These are phyloP conservation scores for Candida adriatica DNA, from an alignment of 805 yeast genomes.

Conservation along the genomic window DNA sequence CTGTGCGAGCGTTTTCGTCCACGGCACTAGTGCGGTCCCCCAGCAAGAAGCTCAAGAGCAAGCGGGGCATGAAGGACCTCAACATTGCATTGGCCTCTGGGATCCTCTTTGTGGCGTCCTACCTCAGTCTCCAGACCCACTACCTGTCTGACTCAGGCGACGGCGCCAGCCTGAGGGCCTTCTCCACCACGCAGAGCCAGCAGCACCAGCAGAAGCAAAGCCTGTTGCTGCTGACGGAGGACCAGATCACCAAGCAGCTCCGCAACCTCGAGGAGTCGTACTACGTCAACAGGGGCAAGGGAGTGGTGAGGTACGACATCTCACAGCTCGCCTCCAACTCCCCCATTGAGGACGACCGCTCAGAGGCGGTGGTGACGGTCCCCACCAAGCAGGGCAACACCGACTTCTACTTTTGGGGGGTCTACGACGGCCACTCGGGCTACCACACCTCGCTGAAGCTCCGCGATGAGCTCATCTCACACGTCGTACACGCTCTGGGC, in stretches of 20 bases:
- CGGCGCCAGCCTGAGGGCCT: conserved; percentile 8
- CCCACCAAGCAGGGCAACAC: conserved; percentile 40
- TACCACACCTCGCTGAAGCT: conserved; percentile 88
- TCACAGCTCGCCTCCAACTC: conserved; percentile 86
- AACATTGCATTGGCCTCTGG: conserved; percentile 25
- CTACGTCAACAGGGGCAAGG: conserved; percentile 74
- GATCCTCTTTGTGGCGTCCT: conserved; percentile 22
- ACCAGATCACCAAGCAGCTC: conserved; percentile 62
- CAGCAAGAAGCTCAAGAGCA: conserved; percentile 4
- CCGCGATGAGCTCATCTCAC: conserved; percentile 68
- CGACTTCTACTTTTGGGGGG: conserved; percentile 96
- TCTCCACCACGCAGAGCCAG: conserved; percentile 20
- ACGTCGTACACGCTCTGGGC: conserved; percentile 72
- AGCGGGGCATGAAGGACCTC: conserved; percentile 11
- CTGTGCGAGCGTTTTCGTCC: conserved; percentile 7
- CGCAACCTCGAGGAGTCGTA: conserved; percentile 76
- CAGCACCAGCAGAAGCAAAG: conserved; percentile 34
- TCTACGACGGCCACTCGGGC: conserved; percentile 96
- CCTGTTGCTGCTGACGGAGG: conserved; percentile 51
- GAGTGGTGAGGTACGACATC: conserved; percentile 82
- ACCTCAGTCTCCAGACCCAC: conserved; percentile 20
- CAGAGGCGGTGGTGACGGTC: conserved; percentile 73
- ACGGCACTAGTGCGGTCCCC: conserved; percentile 2
- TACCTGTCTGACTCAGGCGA: conserved; percentile 22
- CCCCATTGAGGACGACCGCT: conserved; percentile 91